Base-by-base conservation (phyloP, 140 eudicot species). In the Oenanthe javanica region DNA sequence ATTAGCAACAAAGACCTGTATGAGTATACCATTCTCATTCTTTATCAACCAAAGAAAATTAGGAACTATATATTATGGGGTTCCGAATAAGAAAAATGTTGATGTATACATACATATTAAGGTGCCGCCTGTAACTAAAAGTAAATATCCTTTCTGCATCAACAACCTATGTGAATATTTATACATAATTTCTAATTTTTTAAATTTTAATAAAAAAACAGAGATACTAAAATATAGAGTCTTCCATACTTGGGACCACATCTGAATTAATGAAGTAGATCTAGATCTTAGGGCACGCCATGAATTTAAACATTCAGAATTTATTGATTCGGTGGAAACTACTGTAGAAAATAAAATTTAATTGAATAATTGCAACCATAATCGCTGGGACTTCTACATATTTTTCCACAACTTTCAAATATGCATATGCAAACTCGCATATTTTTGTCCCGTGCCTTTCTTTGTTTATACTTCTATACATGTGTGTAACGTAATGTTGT, bases 221-320 rank as follows among this genome's bases (percentile, higher is more conserved):
- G 5, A 59, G 31, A 21, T 59, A 8, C 31, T 59, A 59, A 59
- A 21, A 59, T 19, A 21, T 7, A 59, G 13, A n/a, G n/a, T n/a
- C 36, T 9, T 6, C 0, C 0, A 61, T 10, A 61, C n/a, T n/a
- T 19, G 69, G 69, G 69, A 61, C 69, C 69, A 61, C 69, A 61
- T 11, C 9, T n/a, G 14, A 8, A 61, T 61, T n/a, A 61, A 61
- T 61, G 69, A 61, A n/a, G 69, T 61, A 61, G 69, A 61, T 61
- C 69, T 61, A 10, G 69, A 61, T 61, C 69, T 61, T 61, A 61
- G 69, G 36, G n/a, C 69, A 61, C 69, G 69, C 14, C 69, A n/a
- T 61, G 36, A 61, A 61, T 2, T 7, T 61, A 61, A 61, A 18
- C 69, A 2, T 9, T n/a, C 0, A 8, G 36, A 61, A n/a, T 55